phyloP scores from a whole-genome alignment of 2,329 filamentous ascomycete genomes.

The Cercospora nicotianae region DNA sequence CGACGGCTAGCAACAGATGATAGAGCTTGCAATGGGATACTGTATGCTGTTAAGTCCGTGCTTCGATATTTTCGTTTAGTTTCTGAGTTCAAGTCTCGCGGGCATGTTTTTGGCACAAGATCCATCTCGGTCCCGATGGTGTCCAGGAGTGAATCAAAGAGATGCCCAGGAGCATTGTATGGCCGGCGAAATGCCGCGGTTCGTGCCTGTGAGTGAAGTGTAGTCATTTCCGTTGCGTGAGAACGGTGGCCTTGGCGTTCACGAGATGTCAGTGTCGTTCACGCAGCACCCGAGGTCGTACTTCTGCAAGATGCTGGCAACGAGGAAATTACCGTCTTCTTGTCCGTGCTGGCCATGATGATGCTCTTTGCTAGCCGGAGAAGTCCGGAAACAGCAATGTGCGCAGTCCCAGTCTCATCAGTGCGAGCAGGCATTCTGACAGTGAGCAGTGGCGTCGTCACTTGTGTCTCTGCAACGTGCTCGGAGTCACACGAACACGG shows the following conservation, averaged over 20 bases:
- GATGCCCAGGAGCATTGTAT: neutral
- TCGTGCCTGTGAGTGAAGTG: neutral
- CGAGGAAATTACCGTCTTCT: neutral
- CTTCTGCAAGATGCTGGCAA: neutral
- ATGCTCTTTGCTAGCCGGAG: neutral
- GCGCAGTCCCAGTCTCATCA: neutral
- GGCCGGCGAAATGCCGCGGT: neutral
- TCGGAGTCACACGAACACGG: neutral
- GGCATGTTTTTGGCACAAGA: neutral
- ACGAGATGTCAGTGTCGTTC: neutral
- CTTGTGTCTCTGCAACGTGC: neutral
- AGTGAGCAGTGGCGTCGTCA: neutral
- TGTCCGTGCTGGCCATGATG: neutral
- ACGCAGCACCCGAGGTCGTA: neutral
- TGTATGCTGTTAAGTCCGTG: neutral
- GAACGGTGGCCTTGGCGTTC: neutral
- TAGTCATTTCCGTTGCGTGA: neutral
- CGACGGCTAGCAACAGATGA: conserved; percentile 29
- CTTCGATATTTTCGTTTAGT: neutral
- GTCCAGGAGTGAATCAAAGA: neutral
- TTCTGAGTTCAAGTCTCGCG: neutral
- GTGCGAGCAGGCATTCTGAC: neutral
- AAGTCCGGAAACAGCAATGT: neutral
- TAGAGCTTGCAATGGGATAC: neutral
- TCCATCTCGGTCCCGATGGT: neutral